Evolutionary conservation across 176 grass and related monocot species (phyloP).

Genomic region (Bolboschoenus planiculmis): DNA sequence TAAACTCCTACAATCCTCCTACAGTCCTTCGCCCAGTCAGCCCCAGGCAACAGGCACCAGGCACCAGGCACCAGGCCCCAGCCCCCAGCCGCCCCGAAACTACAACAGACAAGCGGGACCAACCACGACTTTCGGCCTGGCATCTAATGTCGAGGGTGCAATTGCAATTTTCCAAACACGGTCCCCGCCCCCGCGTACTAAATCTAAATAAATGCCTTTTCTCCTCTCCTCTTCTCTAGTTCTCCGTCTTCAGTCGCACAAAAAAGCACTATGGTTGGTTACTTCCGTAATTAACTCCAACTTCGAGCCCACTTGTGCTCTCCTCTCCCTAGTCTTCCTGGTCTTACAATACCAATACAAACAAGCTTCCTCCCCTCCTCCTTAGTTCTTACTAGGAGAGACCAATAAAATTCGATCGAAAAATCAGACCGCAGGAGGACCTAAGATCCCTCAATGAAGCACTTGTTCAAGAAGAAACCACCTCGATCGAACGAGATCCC

Average conservation of each 20-base stretch:
- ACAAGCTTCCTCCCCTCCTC: background rate
- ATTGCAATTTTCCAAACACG: no score
- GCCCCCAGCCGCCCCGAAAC: background rate
- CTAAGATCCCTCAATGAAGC: slow-evolving; percentile 57
- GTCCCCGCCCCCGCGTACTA: no score
- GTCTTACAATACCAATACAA: no score
- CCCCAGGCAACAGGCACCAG: no score
- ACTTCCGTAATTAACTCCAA: slow-evolving; percentile 54
- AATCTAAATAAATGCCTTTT: background rate
- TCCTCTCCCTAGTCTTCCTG: background rate
- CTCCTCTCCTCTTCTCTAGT: no score
- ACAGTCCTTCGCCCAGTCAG: no score
- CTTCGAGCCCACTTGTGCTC: slow-evolving; percentile 10
- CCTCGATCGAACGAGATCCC: slow-evolving; percentile 82
- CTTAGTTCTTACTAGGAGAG: background rate
- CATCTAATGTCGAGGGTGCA: background rate
- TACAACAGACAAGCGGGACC: slow-evolving; percentile 7
- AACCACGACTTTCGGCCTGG: background rate
- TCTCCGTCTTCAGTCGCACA: background rate
- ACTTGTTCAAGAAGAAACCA: slow-evolving; percentile 92
- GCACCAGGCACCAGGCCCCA: background rate
- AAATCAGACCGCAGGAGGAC: background rate
- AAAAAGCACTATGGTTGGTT: slow-evolving; percentile 30
- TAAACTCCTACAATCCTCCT: no score
- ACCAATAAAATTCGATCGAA: slow-evolving; percentile 17